Percentiles rank a stretch among this genome's conserved stretches.
These are phyloP conservation scores for Boletus semigastroideus DNA, from an alignment of 1,284 basidiomycete genomes.

Conservation along the genomic window DNA sequence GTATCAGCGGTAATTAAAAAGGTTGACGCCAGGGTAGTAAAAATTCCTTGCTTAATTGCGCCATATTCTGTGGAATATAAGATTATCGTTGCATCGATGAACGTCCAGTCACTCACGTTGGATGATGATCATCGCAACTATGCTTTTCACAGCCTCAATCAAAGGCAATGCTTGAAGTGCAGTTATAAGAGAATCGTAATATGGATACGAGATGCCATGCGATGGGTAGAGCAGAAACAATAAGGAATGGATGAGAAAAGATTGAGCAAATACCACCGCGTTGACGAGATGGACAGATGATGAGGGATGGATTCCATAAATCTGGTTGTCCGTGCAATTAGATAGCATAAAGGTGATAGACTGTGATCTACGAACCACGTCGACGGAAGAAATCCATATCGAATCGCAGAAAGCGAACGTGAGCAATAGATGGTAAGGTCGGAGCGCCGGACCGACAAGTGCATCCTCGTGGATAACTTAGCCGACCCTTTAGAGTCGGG, in stretches of 20 bases:
- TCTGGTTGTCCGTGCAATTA: slow-evolving; percentile 12
- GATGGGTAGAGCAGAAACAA: slow-evolving; percentile 10
- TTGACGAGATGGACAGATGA: slow-evolving; percentile 22
- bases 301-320: slow-evolving; percentile 17
- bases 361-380: slow-evolving; percentile 20
- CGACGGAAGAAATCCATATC: slow-evolving; percentile 18
- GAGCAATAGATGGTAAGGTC: slow-evolving; percentile 11
- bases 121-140: slow-evolving; percentile 19
- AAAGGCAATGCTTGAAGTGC: slow-evolving; percentile 8
- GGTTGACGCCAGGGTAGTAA: slow-evolving; percentile 11
- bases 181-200: slow-evolving; percentile 3
- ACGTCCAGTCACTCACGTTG: slow-evolving; percentile 16
- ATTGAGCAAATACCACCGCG: slow-evolving; percentile 22
- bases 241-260: slow-evolving; percentile 14
- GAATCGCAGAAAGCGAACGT: slow-evolving; percentile 22
- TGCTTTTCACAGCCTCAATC: slow-evolving; percentile 16
- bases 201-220: slow-evolving; percentile 3
- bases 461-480: slow-evolving; percentile 11
- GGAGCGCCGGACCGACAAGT: slow-evolving; percentile 7
- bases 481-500: not conserved
- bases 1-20: slow-evolving; percentile 8
- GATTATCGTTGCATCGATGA: not conserved
- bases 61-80: slow-evolving; percentile 18
- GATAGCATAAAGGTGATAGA: not conserved
- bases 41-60: slow-evolving; percentile 15